Conservation (phyloP, 2,329 filamentous ascomycete genomes). For the Setomelanomma holmii region DNA sequence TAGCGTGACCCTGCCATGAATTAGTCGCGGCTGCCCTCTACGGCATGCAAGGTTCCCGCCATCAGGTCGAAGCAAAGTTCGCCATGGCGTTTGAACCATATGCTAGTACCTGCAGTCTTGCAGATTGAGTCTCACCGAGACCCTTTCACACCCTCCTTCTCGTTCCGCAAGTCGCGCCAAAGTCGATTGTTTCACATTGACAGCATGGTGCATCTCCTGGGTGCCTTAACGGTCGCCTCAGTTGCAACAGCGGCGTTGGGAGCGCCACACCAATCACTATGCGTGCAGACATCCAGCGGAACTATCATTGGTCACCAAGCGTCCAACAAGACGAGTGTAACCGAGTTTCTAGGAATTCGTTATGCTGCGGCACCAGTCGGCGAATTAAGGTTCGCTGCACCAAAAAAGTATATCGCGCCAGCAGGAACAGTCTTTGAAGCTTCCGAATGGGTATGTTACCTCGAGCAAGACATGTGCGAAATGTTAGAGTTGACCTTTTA, state of each 20-base stretch:
- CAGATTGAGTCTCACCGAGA: not conserved
- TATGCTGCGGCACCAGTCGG: constrained; percentile 46
- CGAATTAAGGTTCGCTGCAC: constrained; percentile 42
- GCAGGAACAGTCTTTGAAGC: constrained; percentile 29
- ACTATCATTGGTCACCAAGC: constrained; percentile 41
- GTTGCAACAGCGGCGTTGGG: not conserved
- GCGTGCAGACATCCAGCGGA: constrained; percentile 40
- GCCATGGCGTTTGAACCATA: not conserved
- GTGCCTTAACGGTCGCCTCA: not conserved
- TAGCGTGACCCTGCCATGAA: not conserved
- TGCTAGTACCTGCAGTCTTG: not conserved
- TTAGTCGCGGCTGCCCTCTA: not conserved
- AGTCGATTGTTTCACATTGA: not conserved
- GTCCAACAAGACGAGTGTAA: constrained; percentile 26
- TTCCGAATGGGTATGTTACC: constrained; percentile 26
- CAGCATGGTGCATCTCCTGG: not conserved
- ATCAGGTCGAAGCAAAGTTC: not conserved
- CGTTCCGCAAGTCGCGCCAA: not conserved
- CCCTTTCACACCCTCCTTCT: not conserved
- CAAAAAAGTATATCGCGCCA: constrained; percentile 33
- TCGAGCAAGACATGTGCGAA: not conserved
- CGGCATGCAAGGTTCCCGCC: constrained; percentile 6
- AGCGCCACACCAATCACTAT: not conserved
- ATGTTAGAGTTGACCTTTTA: constrained; percentile 11
- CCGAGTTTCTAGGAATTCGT: constrained; percentile 46